phyloP scores from a whole-genome alignment of 495 filamentous ascomycete species.

The Aspergillus campestris region DNA sequence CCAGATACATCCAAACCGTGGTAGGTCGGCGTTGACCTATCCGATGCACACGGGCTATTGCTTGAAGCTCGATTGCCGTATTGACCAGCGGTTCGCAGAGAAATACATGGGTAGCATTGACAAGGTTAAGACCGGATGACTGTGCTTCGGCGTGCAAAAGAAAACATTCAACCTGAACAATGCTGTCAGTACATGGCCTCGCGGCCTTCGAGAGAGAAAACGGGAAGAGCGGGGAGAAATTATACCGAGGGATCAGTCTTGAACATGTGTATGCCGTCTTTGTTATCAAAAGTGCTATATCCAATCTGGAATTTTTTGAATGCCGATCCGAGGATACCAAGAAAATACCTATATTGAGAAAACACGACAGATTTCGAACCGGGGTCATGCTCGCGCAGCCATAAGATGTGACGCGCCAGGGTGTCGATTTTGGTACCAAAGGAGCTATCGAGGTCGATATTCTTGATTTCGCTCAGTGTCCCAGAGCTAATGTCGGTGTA shows the following conservation, averaged over 20 bases:
- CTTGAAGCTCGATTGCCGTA: conserved; percentile 86
- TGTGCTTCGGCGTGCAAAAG: conserved; percentile 82
- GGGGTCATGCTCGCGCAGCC: conserved; percentile 75
- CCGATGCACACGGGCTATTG: conserved; percentile 85
- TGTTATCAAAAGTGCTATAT: conserved; percentile 54
- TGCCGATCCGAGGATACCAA: conserved; percentile 62
- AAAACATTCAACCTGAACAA: conserved; percentile 61
- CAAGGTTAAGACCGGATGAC: conserved; percentile 78
- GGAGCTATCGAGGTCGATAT: conserved; percentile 63
- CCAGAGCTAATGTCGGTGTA: conserved; percentile 67
- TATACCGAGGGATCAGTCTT: conserved; percentile 57
- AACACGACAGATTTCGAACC: conserved; percentile 87
- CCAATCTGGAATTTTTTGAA: conserved; percentile 63
- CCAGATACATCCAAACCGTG: conserved; percentile 91
- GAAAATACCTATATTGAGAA: conserved; percentile 75
- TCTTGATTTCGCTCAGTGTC: conserved; percentile 71
- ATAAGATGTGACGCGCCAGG: conserved; percentile 70
- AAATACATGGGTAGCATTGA: conserved; percentile 91
- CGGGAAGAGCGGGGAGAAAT: background rate
- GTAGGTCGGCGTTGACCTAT: conserved; percentile 85
- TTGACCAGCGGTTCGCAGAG: conserved; percentile 91
- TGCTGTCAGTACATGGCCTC: background rate
- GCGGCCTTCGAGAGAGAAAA: background rate
- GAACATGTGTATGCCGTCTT: conserved; percentile 62
- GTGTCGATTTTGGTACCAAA: conserved; percentile 89